Conservation (phyloP, 1,284 basidiomycete genomes). For the Apiotrichum siamense region DNA sequence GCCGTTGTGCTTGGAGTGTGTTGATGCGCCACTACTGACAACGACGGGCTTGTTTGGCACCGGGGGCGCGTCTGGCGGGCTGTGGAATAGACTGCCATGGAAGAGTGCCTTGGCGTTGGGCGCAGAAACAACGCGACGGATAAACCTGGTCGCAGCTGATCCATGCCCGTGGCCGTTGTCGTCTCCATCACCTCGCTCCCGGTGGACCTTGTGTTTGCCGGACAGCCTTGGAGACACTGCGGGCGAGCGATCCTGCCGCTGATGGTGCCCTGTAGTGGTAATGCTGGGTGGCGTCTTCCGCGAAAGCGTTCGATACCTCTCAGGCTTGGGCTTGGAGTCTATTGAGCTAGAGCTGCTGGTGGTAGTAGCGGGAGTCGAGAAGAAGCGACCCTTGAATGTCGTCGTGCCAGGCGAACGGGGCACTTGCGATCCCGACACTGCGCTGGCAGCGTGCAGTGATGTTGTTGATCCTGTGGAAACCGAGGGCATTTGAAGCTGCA, state of each 20-base stretch:
- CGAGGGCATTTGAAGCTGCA: neutral
- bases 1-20: neutral
- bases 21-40: neutral
- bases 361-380: conserved; percentile 26
- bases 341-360: conserved; percentile 3
- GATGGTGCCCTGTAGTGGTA: neutral
- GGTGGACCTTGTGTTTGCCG: neutral
- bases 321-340: conserved; percentile 6
- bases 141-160: conserved; percentile 51
- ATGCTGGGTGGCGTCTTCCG: conserved; percentile 10
- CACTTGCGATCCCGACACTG: neutral
- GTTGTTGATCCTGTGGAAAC: conserved; percentile 8
- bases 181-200: neutral
- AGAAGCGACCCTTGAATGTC: conserved; percentile 40
- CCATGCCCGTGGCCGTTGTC: conserved; percentile 4
- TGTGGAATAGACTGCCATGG: conserved; percentile 24
- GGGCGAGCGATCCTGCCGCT: neutral
- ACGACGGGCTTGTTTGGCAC: conserved; percentile 20
- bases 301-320: conserved; percentile 25
- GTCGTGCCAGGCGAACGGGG: neutral
- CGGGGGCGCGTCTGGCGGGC: conserved; percentile 32
- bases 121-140: conserved; percentile 90
- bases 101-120: conserved; percentile 93
- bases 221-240: neutral
- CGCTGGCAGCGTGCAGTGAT: conserved; percentile 14